These are phyloP conservation scores for Cladophialophora immunda DNA, from an alignment of 2,329 filamentous ascomycete genomes.

Conservation along the genomic window DNA sequence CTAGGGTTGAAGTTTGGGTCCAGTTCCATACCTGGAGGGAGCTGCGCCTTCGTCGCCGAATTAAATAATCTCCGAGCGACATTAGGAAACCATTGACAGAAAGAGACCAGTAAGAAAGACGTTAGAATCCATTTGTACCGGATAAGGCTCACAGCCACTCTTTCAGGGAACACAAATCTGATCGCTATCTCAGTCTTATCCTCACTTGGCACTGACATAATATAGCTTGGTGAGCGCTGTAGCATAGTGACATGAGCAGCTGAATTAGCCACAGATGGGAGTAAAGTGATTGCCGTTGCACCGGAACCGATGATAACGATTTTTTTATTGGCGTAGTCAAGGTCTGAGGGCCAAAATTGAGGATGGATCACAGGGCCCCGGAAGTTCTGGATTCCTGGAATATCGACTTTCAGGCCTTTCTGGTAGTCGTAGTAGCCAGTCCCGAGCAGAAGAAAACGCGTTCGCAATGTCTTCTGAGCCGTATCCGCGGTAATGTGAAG, in stretches of 20 bases:
- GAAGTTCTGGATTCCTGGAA: constrained; percentile 74
- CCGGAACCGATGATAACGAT: constrained; percentile 78
- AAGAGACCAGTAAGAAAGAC: neutral
- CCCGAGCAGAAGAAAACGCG: constrained; percentile 65
- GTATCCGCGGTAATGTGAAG: neutral
- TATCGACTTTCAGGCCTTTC: constrained; percentile 64
- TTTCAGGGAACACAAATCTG: neutral
- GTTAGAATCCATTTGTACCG: neutral
- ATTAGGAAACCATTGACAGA: neutral
- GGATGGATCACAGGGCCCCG: constrained; percentile 70
- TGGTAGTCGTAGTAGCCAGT: constrained; percentile 79
- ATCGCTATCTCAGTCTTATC: neutral
- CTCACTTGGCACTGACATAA: constrained; percentile 52
- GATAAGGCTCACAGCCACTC: neutral
- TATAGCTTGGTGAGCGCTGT: constrained; percentile 78
- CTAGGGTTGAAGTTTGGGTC: constrained; percentile 70
- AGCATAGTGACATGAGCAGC: constrained; percentile 77
- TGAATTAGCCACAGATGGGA: constrained; percentile 72
- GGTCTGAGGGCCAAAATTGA: constrained; percentile 76
- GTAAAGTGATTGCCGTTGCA: constrained; percentile 78
- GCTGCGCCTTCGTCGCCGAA: constrained; percentile 3
- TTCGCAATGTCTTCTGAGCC: constrained; percentile 46
- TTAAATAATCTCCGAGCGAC: neutral
- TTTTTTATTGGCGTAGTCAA: constrained; percentile 65
- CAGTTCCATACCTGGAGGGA: constrained; percentile 51